Conservation (phyloP, 2,329 filamentous ascomycete genomes). For the Penicillium glabrum region DNA sequence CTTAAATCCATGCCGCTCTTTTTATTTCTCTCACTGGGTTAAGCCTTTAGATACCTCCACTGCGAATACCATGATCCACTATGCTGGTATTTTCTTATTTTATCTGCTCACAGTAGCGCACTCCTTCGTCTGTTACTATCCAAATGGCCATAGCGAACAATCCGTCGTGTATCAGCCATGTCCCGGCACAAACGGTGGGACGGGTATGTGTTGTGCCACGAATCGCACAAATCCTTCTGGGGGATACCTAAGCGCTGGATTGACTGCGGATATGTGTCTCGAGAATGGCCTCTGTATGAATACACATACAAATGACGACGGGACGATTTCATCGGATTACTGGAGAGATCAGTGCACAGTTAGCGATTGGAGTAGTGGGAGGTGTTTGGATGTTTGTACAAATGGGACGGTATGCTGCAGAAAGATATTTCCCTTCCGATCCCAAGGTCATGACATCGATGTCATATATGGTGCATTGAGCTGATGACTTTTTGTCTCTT, state of each 20-base stretch:
- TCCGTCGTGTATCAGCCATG: not conserved
- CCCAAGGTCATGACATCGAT: no score
- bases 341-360: not conserved
- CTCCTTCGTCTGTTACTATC: no score
- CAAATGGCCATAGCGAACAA: no score
- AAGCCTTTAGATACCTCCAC: no score
- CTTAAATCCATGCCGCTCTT: no score
- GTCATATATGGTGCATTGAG: no score
- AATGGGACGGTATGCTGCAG: not conserved
- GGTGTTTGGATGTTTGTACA: not conserved
- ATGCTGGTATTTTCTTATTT: no score
- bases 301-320: not conserved
- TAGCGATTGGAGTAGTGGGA: not conserved
- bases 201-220: not conserved
- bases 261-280: constrained; percentile 1
- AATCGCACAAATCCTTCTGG: constrained; percentile 3
- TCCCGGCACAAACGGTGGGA: not conserved
- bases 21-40: no score
- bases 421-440: not conserved
- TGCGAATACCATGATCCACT: no score
- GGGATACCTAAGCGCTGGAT: not conserved
- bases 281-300: not conserved
- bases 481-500: no score
- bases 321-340: not conserved
- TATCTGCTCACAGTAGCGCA: no score